Conservation (phyloP, 345 rosid species). For the Triadica sebifera region DNA sequence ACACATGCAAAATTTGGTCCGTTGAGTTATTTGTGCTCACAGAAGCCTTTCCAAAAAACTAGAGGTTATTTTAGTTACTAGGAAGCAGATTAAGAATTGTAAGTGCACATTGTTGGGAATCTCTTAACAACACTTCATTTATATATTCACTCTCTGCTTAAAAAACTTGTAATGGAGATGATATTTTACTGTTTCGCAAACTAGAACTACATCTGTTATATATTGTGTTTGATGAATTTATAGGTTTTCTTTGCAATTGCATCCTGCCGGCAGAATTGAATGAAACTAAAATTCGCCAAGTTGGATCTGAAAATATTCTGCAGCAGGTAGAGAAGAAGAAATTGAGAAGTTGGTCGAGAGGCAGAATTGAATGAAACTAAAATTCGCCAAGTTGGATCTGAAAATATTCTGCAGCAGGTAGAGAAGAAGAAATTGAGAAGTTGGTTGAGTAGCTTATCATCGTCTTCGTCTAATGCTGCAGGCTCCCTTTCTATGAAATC, state of each 20-base stretch:
- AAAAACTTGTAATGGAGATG: not conserved
- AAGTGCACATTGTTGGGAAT: not conserved
- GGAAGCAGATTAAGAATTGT: not conserved
- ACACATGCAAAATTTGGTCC: not conserved
- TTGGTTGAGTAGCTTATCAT: slow-evolving; percentile 46
- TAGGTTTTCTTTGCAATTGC: slow-evolving; percentile 85
- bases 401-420: slow-evolving; percentile 32
- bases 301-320: slow-evolving; percentile 39
- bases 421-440: slow-evolving; percentile 79
- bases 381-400: slow-evolving; percentile 53
- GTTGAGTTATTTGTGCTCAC: not conserved
- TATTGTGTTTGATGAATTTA: not conserved
- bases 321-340: slow-evolving; percentile 65
- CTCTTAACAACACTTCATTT: slow-evolving; percentile 1
- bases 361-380: slow-evolving; percentile 68
- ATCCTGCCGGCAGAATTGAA: slow-evolving; percentile 83
- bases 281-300: slow-evolving; percentile 60
- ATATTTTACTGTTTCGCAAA: not conserved
- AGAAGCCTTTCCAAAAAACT: not conserved
- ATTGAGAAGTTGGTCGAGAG: slow-evolving; percentile 56
- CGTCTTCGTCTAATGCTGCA: slow-evolving; percentile 39
- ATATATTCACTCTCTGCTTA: not conserved
- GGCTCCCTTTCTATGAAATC: slow-evolving; percentile 31
- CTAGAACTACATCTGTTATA: not conserved
- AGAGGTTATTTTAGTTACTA: not conserved